Conservation (phyloP, 306 rosid genomes). For the Acacia acuminata region DNA sequence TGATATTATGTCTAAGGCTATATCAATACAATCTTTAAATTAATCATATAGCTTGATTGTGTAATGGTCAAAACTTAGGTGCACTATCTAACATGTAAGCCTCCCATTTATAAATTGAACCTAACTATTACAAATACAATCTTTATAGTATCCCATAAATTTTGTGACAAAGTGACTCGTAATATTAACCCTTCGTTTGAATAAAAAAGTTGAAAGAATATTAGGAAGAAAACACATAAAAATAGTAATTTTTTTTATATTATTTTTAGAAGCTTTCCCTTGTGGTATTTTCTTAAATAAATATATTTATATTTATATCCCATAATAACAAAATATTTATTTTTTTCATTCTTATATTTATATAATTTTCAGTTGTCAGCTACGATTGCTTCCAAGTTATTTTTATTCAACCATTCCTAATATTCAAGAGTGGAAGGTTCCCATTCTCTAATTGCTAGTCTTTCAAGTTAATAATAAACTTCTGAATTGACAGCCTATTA, state of each 20-base stretch:
- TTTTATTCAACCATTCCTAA: neutral
- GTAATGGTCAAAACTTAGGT: neutral
- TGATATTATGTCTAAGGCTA: too few relatives aligned
- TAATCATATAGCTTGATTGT: neutral
- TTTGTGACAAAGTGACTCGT: neutral
- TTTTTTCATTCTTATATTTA: too few relatives aligned
- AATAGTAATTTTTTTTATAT: too few relatives aligned
- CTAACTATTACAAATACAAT: neutral
- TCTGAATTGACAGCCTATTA: constrained; percentile 20
- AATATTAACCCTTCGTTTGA: too few relatives aligned
- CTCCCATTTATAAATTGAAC: neutral
- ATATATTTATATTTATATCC: too few relatives aligned
- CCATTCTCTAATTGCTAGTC: neutral
- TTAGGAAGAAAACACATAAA: too few relatives aligned
- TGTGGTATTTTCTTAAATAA: too few relatives aligned
- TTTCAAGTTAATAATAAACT: neutral
- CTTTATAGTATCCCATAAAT: neutral
- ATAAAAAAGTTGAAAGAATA: too few relatives aligned
- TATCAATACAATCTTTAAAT: too few relatives aligned
- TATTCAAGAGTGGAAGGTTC: neutral
- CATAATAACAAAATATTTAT: too few relatives aligned
- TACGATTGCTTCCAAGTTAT: neutral
- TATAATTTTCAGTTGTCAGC: neutral
- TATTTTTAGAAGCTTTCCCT: too few relatives aligned
- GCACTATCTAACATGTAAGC: neutral